phyloP scores from a whole-genome alignment of 2,329 filamentous ascomycete genomes.

The Fusarium sp. region DNA sequence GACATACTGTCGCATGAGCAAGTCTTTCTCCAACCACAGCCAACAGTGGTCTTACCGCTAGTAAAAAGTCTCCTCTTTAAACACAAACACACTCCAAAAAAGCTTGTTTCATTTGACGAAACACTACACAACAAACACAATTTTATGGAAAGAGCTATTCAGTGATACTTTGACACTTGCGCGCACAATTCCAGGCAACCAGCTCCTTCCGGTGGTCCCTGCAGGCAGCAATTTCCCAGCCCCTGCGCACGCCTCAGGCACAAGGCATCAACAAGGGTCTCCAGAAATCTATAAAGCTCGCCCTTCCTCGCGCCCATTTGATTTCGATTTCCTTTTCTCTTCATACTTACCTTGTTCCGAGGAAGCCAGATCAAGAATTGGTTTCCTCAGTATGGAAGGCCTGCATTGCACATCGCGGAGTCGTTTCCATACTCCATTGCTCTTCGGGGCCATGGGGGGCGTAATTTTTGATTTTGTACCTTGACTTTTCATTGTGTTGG shows the following conservation, averaged over 20 bases:
- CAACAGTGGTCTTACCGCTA: not conserved
- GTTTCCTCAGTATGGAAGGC: conserved; percentile 58
- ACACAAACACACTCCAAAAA: not conserved
- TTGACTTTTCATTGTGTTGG: conserved; percentile 60
- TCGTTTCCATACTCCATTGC: conserved; percentile 62
- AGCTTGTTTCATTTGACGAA: not conserved
- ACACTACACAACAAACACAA: not conserved
- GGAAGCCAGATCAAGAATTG: conserved; percentile 60
- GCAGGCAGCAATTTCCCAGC: conserved; percentile 22
- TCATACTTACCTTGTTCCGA: conserved; percentile 68
- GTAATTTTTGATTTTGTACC: conserved; percentile 65
- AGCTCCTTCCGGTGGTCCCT: not conserved
- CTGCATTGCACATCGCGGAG: conserved; percentile 69
- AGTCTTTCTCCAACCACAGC: not conserved
- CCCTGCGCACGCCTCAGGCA: conserved; percentile 16
- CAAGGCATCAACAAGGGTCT: conserved; percentile 12
- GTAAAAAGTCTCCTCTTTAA: not conserved
- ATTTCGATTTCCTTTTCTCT: conserved; percentile 54
- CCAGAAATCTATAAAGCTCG: conserved; percentile 52
- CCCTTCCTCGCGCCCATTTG: conserved; percentile 5
- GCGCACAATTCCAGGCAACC: conserved; percentile 2
- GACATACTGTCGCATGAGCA: not conserved
- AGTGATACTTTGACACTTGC: not conserved
- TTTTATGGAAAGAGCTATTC: conserved; percentile 7
- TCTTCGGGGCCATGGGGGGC: conserved; percentile 66